These are phyloP conservation scores for Tricholomella constricta DNA, from an alignment of 768 basidiomycete genomes.

Conservation along the genomic window DNA sequence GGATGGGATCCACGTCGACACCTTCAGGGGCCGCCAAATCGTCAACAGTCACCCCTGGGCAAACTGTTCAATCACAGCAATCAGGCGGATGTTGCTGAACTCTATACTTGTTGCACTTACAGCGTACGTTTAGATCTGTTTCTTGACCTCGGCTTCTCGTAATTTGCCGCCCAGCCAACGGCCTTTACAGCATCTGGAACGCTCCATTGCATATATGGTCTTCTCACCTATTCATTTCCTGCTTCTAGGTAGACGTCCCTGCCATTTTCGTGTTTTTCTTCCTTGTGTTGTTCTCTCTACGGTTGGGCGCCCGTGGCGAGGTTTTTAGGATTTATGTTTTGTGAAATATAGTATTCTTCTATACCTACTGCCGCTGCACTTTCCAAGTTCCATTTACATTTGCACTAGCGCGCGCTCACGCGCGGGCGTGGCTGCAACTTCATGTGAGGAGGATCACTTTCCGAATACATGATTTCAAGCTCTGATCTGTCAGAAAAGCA, in stretches of 20 bases:
- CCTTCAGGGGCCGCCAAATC: slow-evolving; percentile 78
- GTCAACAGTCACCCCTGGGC: slow-evolving; percentile 81
- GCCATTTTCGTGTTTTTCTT: slow-evolving; percentile 15
- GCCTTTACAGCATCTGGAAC: slow-evolving; percentile 19
- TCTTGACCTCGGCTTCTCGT: slow-evolving; percentile 6
- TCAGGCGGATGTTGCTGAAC: slow-evolving; percentile 79
- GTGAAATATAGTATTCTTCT: slow-evolving; percentile 22
- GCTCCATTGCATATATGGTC: slow-evolving; percentile 34
- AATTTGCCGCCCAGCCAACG: slow-evolving; percentile 16
- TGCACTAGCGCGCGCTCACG: background rate
- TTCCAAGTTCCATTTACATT: background rate
- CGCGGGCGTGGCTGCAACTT: background rate
- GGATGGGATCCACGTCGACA: slow-evolving; percentile 84
- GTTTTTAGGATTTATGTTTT: slow-evolving; percentile 18
- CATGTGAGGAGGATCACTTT: slow-evolving; percentile 10
- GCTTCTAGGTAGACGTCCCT: slow-evolving; percentile 34
- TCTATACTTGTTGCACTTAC: background rate
- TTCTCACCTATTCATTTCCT: slow-evolving; percentile 36
- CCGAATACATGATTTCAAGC: background rate
- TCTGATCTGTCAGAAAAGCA: slow-evolving; percentile 6
- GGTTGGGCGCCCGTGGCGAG: slow-evolving; percentile 19
- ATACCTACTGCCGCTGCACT: slow-evolving; percentile 7
- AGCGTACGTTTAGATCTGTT: background rate
- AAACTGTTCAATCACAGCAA: slow-evolving; percentile 77
- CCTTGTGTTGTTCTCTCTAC: slow-evolving; percentile 11